Evolutionary conservation across 192 early-diverging fungal species (phyloP).

Genomic region (Spizellomyces punctatus): DNA sequence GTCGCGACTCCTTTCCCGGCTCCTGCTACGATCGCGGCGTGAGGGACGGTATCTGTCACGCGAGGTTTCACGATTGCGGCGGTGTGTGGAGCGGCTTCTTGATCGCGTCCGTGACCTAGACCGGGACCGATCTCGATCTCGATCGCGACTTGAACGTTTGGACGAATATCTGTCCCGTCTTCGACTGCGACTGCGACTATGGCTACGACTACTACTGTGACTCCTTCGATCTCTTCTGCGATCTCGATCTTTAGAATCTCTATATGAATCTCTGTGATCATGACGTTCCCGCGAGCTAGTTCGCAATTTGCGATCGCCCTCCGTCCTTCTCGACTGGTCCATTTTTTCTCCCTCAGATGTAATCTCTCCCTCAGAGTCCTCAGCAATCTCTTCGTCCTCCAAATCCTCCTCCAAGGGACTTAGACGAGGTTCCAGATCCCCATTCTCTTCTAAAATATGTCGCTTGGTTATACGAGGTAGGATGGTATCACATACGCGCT

Average conservation of each 20-base stretch:
- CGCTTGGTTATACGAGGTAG: constrained; percentile 82
- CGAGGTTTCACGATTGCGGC: constrained; percentile 11
- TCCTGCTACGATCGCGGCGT: constrained; percentile 14
- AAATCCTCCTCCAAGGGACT: constrained; percentile 74
- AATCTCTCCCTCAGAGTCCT: constrained; percentile 1
- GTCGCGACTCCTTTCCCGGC: constrained; percentile 13
- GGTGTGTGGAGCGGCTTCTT: not conserved
- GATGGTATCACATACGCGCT: constrained; percentile 86
- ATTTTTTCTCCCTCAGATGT: constrained; percentile 1
- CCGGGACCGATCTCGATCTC: not conserved
- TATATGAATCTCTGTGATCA: not conserved
- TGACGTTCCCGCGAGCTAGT: not conserved
- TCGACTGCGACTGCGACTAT: constrained; percentile 31
- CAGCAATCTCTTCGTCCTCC: constrained; percentile 34
- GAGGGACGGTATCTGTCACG: not conserved
- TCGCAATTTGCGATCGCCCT: not conserved
- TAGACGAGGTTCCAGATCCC: constrained; percentile 76
- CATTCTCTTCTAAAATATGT: constrained; percentile 80
- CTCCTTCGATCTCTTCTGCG: constrained; percentile 12
- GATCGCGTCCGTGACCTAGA: not conserved
- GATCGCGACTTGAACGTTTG: not conserved
- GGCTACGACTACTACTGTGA: constrained; percentile 19
- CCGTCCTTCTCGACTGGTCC: constrained; percentile 1
- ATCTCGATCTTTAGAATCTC: not conserved
- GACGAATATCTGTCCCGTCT: not conserved